Conservation (phyloP, 257 asterid species). For the Misopates orontium region DNA sequence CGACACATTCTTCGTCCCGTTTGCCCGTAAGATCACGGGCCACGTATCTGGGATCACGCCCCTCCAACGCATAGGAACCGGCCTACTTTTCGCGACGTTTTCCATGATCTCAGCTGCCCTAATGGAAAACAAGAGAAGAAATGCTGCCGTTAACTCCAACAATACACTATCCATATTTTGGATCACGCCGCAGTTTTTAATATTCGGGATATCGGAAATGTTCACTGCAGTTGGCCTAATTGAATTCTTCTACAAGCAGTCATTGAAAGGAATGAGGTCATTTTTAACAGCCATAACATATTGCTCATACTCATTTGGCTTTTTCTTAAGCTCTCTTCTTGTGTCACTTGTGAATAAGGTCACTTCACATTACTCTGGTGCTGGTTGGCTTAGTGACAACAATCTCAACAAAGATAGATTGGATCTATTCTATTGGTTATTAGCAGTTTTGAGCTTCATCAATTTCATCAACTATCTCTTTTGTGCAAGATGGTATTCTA, state of each 20-base stretch:
- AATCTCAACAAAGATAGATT: conserved; percentile 72
- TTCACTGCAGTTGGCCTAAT: conserved; percentile 87
- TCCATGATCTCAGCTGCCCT: conserved; percentile 90
- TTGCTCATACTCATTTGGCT: conserved; percentile 88
- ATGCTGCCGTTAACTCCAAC: conserved; percentile 23
- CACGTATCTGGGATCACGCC: conserved; percentile 72
- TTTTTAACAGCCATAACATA: conserved; percentile 77
- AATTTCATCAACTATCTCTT: conserved; percentile 77
- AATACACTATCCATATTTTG: conserved; percentile 56
- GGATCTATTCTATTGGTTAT: conserved; percentile 75
- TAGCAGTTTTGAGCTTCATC: conserved; percentile 63
- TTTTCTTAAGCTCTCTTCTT: conserved; percentile 71
- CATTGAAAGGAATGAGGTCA: conserved; percentile 67
- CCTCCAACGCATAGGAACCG: conserved; percentile 68
- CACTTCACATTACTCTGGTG: conserved; percentile 30
- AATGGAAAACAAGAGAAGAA: conserved; percentile 62
- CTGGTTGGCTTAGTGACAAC: conserved; percentile 74
- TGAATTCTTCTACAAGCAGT: conserved; percentile 87
- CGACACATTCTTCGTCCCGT: conserved; percentile 73
- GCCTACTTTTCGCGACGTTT: conserved; percentile 69
- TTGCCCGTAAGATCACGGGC: conserved; percentile 66
- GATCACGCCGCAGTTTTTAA: conserved; percentile 84
- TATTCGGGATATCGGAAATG: conserved; percentile 89
- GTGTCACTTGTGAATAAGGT: conserved; percentile 76
- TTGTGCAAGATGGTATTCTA: conserved; percentile 69